Evolutionary conservation across 202 grass and related monocot genomes (phyloP).

Genomic region (Cymbopogon flexuosus): DNA sequence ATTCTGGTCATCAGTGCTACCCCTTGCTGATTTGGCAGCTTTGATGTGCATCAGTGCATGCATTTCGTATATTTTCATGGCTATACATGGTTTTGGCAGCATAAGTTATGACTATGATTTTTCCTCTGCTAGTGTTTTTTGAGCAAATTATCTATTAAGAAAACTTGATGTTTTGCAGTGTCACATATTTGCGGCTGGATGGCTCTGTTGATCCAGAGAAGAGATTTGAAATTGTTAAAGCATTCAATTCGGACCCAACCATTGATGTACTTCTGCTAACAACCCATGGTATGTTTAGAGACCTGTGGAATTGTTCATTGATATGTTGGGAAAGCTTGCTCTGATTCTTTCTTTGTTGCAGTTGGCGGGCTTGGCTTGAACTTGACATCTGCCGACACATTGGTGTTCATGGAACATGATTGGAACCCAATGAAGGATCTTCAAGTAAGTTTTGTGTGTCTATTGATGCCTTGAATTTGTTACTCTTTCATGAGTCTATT

Average conservation of each 20-base stretch:
- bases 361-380: slow-evolving; percentile 97
- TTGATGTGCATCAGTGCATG: neutral
- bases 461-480: neutral
- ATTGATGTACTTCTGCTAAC: slow-evolving; percentile 92
- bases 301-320: slow-evolving; percentile 14
- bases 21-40: neutral
- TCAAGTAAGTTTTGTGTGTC: slow-evolving; percentile 52
- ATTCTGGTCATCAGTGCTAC: neutral
- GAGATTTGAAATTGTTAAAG: slow-evolving; percentile 97
- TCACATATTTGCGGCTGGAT: slow-evolving; percentile 89
- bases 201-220: slow-evolving; percentile 89
- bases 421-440: slow-evolving; percentile 99
- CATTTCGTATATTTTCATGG: slow-evolving; percentile 5
- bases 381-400: slow-evolving; percentile 96
- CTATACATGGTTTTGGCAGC: neutral
- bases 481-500: neutral
- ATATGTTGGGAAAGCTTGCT: slow-evolving; percentile 31
- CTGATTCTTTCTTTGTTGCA: slow-evolving; percentile 45
- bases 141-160: slow-evolving; percentile 1
- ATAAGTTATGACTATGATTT: neutral
- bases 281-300: slow-evolving; percentile 66
- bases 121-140: neutral
- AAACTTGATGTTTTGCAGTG: slow-evolving; percentile 41
- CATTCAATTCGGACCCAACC: slow-evolving; percentile 98
- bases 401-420: slow-evolving; percentile 99